Percentiles rank a stretch among this genome's conserved stretches.
Conservation (phyloP, 2,329 filamentous ascomycete species). For the Diaporthe australafricana region DNA sequence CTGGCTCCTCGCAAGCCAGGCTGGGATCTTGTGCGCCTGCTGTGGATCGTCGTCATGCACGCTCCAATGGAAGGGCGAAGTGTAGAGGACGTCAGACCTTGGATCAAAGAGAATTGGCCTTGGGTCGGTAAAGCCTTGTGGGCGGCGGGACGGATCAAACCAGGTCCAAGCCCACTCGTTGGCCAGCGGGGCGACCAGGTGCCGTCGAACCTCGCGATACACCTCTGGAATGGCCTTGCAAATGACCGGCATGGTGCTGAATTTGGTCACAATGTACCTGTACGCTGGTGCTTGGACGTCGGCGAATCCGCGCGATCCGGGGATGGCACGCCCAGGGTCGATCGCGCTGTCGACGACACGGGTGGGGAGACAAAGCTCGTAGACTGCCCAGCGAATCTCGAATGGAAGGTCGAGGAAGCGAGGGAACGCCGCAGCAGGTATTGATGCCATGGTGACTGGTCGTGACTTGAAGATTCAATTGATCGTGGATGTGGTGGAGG, state of each 20-base stretch:
- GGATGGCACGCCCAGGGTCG: neutral
- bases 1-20: neutral
- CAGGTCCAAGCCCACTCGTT: neutral
- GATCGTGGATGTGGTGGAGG: neutral
- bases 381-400: neutral
- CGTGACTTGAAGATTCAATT: neutral
- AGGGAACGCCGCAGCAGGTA: neutral
- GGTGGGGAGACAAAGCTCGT: neutral
- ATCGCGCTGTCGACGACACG: neutral
- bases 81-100: neutral
- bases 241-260: neutral
- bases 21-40: neutral
- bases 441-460: neutral
- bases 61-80: neutral
- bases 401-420: neutral
- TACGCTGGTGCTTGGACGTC: neutral
- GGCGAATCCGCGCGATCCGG: neutral
- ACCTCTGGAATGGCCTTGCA: neutral
- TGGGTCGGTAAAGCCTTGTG: neutral
- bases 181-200: neutral
- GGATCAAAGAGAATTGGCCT: neutral
- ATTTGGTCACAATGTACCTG: neutral
- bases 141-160: fast-evolving
- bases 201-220: neutral
- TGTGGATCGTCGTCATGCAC: neutral